Evolutionary conservation across 192 early-diverging fungal species (phyloP).

Genomic region (Backusella tarrabulga): DNA sequence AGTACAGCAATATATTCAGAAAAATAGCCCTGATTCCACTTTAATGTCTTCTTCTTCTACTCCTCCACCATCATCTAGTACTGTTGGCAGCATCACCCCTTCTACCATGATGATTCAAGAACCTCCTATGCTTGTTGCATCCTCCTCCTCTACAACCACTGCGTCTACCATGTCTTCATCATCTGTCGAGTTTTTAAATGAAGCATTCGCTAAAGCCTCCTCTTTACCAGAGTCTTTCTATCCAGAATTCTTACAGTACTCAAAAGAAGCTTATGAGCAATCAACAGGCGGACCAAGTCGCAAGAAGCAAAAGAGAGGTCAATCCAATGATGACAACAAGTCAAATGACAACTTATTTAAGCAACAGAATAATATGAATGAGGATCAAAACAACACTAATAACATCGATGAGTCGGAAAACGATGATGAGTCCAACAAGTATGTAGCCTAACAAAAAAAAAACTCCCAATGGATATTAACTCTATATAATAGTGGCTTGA

Average conservation of each 20-base stretch:
- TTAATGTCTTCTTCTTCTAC: slow-evolving; percentile 23
- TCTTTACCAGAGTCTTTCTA: slow-evolving; percentile 36
- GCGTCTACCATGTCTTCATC: slow-evolving; percentile 28
- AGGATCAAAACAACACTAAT: background rate
- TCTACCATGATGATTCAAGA: slow-evolving; percentile 21
- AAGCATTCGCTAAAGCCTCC: slow-evolving; percentile 34
- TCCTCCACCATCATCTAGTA: background rate
- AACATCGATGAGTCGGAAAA: background rate
- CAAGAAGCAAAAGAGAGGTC: slow-evolving; percentile 13
- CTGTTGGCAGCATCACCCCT: background rate
- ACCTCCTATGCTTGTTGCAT: slow-evolving; percentile 25
- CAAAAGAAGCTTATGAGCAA: slow-evolving; percentile 35
- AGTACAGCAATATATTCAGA: slow-evolving; percentile 5
- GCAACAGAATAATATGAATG: background rate
- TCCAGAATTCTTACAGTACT: slow-evolving; percentile 36
- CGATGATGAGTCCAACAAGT: background rate
- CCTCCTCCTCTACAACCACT: slow-evolving; percentile 31
- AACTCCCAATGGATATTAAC: background rate
- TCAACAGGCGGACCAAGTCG: slow-evolving; percentile 23
- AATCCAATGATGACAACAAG: background rate
- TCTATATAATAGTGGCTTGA: slow-evolving; percentile 13
- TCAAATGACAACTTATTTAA: background rate
- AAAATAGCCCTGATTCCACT: slow-evolving; percentile 7
- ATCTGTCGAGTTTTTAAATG: slow-evolving; percentile 29
- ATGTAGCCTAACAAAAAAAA: background rate